These are phyloP conservation scores for Hypomyces rosellus DNA, from an alignment of 2,329 filamentous ascomycete species.

Conservation along the genomic window DNA sequence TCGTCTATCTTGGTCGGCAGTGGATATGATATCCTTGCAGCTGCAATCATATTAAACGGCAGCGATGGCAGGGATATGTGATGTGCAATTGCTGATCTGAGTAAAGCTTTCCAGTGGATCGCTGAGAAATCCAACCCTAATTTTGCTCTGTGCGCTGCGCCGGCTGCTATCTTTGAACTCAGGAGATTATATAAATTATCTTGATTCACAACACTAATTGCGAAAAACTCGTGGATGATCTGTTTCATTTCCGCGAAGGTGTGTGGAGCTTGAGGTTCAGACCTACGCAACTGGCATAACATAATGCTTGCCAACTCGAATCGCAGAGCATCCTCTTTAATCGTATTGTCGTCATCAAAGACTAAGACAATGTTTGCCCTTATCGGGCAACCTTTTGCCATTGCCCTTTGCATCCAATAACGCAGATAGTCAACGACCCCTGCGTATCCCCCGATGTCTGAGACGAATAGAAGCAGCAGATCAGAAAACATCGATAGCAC, in stretches of 20 bases:
- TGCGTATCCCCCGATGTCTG: background rate
- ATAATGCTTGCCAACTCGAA: background rate
- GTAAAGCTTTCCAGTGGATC: background rate
- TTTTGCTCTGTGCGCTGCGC: background rate
- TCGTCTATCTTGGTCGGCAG: background rate
- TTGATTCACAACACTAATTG: background rate
- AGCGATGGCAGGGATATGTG: background rate
- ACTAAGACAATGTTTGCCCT: background rate
- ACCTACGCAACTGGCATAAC: background rate
- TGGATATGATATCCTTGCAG: background rate
- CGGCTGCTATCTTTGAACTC: background rate
- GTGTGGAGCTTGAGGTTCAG: background rate
- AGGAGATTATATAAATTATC: background rate
- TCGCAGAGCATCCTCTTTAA: background rate
- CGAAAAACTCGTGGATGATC: background rate
- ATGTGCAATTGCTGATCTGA: background rate
- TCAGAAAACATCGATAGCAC: background rate
- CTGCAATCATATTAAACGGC: background rate
- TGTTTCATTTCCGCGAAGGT: background rate
- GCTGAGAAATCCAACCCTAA: slow-evolving; percentile 1
- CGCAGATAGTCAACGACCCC: background rate
- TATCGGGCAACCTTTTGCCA: background rate
- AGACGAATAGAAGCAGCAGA: background rate
- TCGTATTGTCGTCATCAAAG: background rate
- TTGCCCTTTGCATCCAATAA: background rate